Evolutionary conservation across 495 filamentous ascomycete genomes (phyloP), one percentile per base, ranked within the genome.

Genomic region (Podospora sp.): DNA sequence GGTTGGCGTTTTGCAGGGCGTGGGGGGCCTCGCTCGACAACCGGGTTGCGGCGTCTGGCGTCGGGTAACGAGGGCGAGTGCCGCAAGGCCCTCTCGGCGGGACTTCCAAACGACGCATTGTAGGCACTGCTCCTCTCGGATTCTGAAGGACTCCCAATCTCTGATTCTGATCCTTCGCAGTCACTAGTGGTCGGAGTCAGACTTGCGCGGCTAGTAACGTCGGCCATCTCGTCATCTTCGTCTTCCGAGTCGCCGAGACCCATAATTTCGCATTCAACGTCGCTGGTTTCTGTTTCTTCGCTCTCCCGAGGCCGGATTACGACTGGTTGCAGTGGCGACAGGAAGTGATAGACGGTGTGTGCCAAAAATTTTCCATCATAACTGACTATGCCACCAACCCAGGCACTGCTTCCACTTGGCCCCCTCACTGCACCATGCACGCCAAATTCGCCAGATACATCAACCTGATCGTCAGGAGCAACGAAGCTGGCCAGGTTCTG

Each of bases 201-300:
- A 14, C 53, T 57, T 57, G n/a, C 53, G 5, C 53, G 53, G 25
- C 53, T 57, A 4, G 53, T 57, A 26, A 57, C 53, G 12, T 26
- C n/a, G 53, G 24, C 53, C 53, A 57, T 22, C 12, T 21, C 53
- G n/a, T 57, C 53, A 24, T 57, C 53, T 2, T 26, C 53, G 53
- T 57, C 53, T 24, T 57, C 53, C 20, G 6, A 57, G 53, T 57
- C 53, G 24, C 53, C 24, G 6, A 57, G 14, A 5, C 53, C 53
- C n/a, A 24, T 57, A 14, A 57, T 57, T n/a, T 67, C 65, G 11
- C 65, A 56, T 40, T 61, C 65, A 25, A 36, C 29, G 26, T 52
- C 65, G 21, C 24, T 36, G 1, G 14, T 14, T n/a, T 26, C 63
- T 12, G 21, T n/a, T 5, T 52, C 18, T 12, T 3, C 21, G n/a